Evolutionary conservation across 164 flowering plant genomes (phyloP).

Genomic region (Magnolia officinalis): DNA sequence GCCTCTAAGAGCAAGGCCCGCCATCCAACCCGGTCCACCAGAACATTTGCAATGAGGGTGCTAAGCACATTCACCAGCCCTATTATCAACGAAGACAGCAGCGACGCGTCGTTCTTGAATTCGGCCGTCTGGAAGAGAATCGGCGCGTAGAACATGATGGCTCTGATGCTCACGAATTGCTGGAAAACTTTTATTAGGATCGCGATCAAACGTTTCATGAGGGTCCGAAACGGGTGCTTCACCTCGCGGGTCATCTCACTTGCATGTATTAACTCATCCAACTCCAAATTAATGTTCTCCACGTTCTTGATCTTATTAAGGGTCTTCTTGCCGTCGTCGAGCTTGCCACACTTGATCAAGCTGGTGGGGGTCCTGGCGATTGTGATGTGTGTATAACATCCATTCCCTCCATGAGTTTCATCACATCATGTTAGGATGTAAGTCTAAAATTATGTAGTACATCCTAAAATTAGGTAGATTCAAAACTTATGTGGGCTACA

Average conservation of each 20-base stretch:
- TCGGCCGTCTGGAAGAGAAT: constrained; percentile 30
- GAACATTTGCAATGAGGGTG: constrained; percentile 18
- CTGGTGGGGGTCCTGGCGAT: constrained; percentile 39
- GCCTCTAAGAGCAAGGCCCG: constrained; percentile 23
- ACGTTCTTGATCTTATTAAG: too few relatives aligned
- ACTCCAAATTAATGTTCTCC: constrained; percentile 28
- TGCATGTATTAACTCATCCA: constrained; percentile 16
- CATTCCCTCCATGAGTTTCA: too few relatives aligned
- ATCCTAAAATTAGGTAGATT: too few relatives aligned
- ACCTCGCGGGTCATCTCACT: constrained; percentile 18
- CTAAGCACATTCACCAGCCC: constrained; percentile 25
- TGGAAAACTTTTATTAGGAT: too few relatives aligned
- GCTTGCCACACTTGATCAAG: constrained; percentile 31
- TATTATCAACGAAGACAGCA: constrained; percentile 24
- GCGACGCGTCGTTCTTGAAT: constrained; percentile 20
- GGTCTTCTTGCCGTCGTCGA: too few relatives aligned
- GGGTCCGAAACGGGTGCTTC: constrained; percentile 18
- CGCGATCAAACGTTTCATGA: constrained; percentile 24
- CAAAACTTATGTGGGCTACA: too few relatives aligned
- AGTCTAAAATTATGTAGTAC: too few relatives aligned
- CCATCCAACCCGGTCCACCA: constrained; percentile 27
- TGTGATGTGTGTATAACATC: background rate
- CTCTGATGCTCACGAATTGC: too few relatives aligned
- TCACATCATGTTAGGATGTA: too few relatives aligned
- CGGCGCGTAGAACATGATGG: constrained; percentile 35